Conservation (phyloP, 768 basidiomycete genomes). For the Naganishia onofrii region DNA sequence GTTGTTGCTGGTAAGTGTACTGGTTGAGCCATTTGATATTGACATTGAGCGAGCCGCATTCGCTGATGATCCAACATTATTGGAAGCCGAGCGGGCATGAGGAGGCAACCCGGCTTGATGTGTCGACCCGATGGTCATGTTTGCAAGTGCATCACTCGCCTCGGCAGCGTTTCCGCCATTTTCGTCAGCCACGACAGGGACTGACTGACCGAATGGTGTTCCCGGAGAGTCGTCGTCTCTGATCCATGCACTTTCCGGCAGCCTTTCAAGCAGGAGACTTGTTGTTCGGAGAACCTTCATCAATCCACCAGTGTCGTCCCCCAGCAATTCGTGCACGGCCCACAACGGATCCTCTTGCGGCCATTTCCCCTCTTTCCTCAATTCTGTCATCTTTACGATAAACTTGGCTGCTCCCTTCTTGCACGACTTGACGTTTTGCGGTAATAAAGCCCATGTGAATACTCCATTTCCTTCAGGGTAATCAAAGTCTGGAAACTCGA, state of each 20-base stretch:
- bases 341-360: constrained; percentile 68
- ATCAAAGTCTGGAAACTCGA: constrained; percentile 45
- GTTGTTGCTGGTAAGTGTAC: neutral
- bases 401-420: constrained; percentile 89
- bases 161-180: neutral
- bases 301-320: constrained; percentile 85
- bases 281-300: constrained; percentile 70
- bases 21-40: neutral
- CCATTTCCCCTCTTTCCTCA: constrained; percentile 63
- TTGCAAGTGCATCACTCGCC: constrained; percentile 5
- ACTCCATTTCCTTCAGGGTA: constrained; percentile 42
- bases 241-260: constrained; percentile 39
- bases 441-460: constrained; percentile 50
- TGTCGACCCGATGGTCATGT: neutral
- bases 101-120: neutral
- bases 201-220: constrained; percentile 27
- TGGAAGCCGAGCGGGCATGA: neutral
- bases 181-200: neutral
- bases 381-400: constrained; percentile 76
- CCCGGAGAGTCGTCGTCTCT: constrained; percentile 28
- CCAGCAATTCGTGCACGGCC: constrained; percentile 82
- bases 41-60: neutral
- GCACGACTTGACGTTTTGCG: constrained; percentile 72
- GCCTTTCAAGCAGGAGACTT: constrained; percentile 50
- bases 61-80: neutral